Conservation (phyloP, 148 eudicot species). For the Suaeda aralocaspica region DNA sequence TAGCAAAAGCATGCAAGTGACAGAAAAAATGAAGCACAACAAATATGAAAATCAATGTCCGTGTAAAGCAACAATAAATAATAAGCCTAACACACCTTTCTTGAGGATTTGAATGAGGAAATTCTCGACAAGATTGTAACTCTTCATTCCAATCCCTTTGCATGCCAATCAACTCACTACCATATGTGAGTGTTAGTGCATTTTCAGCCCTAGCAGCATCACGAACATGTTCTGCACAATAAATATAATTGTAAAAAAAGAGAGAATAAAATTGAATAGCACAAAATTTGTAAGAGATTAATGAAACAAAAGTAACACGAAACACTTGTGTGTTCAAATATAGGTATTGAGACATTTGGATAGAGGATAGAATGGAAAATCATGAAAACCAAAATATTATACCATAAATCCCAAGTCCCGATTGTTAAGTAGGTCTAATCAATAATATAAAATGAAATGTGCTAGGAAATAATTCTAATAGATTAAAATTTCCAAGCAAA, state of each 20-base stretch:
- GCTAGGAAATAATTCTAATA: background rate
- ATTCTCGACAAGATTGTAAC: conserved; percentile 95
- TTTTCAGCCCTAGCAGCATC: conserved; percentile 98
- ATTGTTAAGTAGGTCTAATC: background rate
- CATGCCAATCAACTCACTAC: conserved; percentile 96
- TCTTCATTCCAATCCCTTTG: conserved; percentile 99
- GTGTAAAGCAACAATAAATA: conserved; percentile 15
- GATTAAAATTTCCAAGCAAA: background rate
- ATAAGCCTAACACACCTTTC: conserved; percentile 51
- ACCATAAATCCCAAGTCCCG: background rate
- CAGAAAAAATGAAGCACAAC: background rate
- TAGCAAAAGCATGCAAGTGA: conserved; percentile 2
- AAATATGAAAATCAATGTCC: conserved; percentile 1
- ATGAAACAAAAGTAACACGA: background rate
- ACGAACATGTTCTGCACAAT: conserved; percentile 72
- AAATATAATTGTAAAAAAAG: too few relatives aligned
- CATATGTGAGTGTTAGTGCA: conserved; percentile 84
- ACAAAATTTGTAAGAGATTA: background rate
- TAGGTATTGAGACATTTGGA: background rate
- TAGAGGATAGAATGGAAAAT: background rate
- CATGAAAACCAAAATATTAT: background rate
- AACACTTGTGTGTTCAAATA: background rate
- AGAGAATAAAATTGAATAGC: conserved; percentile 3
- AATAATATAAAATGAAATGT: background rate
- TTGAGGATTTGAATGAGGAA: conserved; percentile 79